A percentile compares a stretch with the other conserved stretches of the same genome.
These are phyloP conservation scores for Rhododendron simsii DNA, from an alignment of 148 eudicot species.

Conservation along the genomic window DNA sequence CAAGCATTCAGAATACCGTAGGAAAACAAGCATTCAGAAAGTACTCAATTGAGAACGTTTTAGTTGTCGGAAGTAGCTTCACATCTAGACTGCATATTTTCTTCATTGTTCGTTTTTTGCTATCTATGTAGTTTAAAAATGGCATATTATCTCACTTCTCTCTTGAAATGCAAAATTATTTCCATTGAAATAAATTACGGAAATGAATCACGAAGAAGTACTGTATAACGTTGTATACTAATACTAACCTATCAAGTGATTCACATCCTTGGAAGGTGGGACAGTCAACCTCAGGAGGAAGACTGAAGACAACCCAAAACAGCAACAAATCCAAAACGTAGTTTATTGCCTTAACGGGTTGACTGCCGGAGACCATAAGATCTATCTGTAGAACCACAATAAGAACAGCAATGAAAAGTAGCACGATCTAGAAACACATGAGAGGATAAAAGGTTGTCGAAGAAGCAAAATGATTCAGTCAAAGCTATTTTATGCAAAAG, in stretches of 20 bases:
- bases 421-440: neutral
- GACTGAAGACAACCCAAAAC: slow-evolving; percentile 76
- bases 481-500: neutral
- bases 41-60: neutral
- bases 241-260: slow-evolving; percentile 53
- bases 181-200: neutral
- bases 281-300: slow-evolving; percentile 58
- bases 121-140: neutral
- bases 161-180: neutral
- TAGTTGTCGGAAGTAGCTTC: neutral
- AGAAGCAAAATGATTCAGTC: neutral
- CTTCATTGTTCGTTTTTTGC: neutral
- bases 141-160: neutral
- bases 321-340: slow-evolving; percentile 56
- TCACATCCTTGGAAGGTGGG: slow-evolving; percentile 34
- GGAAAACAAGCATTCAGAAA: neutral
- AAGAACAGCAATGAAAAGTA: neutral
- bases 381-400: slow-evolving; percentile 54
- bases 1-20: neutral
- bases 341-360: slow-evolving; percentile 69
- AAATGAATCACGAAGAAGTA: neutral
- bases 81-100: neutral
- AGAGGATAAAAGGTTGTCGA: neutral
- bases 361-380: slow-evolving; percentile 87
- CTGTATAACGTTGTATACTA: slow-evolving; percentile 5